Percentiles rank a stretch among this genome's conserved stretches.
Conservation (phyloP, 2,329 filamentous ascomycete species). For the Fusarium albosuccineum region DNA sequence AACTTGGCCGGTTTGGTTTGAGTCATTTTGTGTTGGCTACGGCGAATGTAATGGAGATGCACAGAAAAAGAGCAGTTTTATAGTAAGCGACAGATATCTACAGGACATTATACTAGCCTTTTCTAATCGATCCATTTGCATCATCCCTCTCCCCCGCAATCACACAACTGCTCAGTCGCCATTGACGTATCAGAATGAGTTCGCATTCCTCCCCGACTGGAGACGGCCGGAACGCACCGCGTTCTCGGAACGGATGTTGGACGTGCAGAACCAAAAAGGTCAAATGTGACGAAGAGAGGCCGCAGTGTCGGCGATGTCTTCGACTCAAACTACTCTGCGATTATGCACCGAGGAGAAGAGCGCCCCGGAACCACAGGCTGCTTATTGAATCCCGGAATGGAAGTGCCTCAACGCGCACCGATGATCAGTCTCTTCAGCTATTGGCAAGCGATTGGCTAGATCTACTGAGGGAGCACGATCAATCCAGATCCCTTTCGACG, state of each 20-base stretch:
- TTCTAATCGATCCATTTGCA: background rate
- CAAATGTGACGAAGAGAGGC: conserved; percentile 48
- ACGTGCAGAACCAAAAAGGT: conserved; percentile 50
- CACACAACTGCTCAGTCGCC: background rate
- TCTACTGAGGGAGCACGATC: conserved; percentile 2
- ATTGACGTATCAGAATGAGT: background rate
- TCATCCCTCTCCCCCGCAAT: background rate
- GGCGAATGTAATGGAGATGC: background rate
- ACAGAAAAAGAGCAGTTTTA: background rate
- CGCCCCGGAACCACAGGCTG: conserved; percentile 8
- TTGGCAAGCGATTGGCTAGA: conserved; percentile 2
- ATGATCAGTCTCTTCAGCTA: conserved; percentile 4
- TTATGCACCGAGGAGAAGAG: conserved; percentile 41
- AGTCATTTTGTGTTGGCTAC: background rate
- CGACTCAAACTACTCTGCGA: conserved; percentile 47
- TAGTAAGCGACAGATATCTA: no score
- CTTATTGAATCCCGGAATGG: background rate
- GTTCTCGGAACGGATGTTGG: conserved; percentile 43
- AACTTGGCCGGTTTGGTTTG: background rate
- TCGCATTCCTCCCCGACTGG: background rate
- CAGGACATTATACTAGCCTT: background rate
- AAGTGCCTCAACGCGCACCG: background rate
- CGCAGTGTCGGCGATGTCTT: conserved; percentile 45
- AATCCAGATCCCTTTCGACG: conserved; percentile 1
- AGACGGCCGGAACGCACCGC: conserved; percentile 23